These are phyloP conservation scores for Dioscorea zingiberensis DNA, from an alignment of 106 monocot species.

Conservation along the genomic window DNA sequence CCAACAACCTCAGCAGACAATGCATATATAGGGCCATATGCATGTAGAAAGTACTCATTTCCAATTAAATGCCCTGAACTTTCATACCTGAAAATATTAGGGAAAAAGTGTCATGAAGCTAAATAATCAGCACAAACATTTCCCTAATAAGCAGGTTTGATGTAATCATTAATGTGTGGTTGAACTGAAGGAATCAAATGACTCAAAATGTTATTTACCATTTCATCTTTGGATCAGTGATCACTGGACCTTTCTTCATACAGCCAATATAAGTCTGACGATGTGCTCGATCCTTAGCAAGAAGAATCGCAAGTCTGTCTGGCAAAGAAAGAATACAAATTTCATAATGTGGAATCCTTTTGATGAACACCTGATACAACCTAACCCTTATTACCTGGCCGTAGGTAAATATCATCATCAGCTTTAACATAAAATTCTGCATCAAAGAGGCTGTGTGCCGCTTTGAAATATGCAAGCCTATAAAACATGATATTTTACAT, in stretches of 20 bases:
- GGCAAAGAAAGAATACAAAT: conserved; percentile 4
- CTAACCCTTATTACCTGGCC: conserved; percentile 59
- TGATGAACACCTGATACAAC: background rate
- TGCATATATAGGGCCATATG: conserved; percentile 96
- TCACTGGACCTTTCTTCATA: conserved; percentile 96
- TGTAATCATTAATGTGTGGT: too few relatives aligned
- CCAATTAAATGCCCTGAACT: conserved; percentile 65
- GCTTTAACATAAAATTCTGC: conserved; percentile 97
- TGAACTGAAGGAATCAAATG: too few relatives aligned
- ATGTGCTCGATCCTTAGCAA: conserved; percentile 69
- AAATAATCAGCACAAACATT: too few relatives aligned
- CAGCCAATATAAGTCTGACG: conserved; percentile 86
- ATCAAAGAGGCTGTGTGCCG: conserved; percentile 81
- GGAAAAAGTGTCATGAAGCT: too few relatives aligned
- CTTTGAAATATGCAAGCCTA: conserved; percentile 95
- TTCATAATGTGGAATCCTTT: background rate
- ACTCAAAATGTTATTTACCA: conserved; percentile 25
- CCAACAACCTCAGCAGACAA: conserved; percentile 88
- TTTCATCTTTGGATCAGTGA: conserved; percentile 86
- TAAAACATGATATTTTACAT: conserved; percentile 3
- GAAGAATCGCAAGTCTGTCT: conserved; percentile 82
- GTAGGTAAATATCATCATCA: conserved; percentile 94
- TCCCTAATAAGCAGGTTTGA: too few relatives aligned
- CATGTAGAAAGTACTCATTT: conserved; percentile 89
- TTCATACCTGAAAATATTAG: conserved; percentile 57